These are phyloP conservation scores for Solioccasus polychromus DNA, from an alignment of 768 basidiomycete genomes.

Conservation along the genomic window DNA sequence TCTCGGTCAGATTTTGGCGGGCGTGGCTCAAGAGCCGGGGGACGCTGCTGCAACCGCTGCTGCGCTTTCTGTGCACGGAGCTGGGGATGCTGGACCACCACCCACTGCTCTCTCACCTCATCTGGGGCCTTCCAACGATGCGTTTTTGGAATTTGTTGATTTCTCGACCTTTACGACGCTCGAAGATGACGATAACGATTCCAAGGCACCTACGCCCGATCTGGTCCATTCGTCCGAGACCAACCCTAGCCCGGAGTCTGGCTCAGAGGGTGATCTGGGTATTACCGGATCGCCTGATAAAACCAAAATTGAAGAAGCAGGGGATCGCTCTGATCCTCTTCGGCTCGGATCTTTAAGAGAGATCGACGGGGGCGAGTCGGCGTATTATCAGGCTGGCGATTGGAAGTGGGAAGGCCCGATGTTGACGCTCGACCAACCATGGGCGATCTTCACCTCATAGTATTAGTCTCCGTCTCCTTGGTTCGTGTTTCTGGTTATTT, in stretches of 20 bases:
- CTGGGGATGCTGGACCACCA: constrained; percentile 30
- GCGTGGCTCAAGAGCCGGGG: constrained; percentile 42
- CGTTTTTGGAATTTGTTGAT: constrained; percentile 59
- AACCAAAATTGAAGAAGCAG: constrained; percentile 50
- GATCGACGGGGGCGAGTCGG: constrained; percentile 72
- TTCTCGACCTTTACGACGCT: constrained; percentile 56
- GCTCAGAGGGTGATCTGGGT: constrained; percentile 57
- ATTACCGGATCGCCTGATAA: constrained; percentile 46
- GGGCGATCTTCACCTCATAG: constrained; percentile 59
- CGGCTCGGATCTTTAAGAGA: constrained; percentile 63
- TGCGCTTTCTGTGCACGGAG: constrained; percentile 24
- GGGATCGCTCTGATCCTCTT: constrained; percentile 45
- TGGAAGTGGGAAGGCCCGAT: constrained; percentile 79
- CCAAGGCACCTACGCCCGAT: constrained; percentile 74
- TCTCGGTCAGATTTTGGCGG: constrained; percentile 62
- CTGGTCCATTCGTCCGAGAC: constrained; percentile 67
- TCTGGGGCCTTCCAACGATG: constrained; percentile 34
- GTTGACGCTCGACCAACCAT: constrained; percentile 62
- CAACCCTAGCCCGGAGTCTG: constrained; percentile 75
- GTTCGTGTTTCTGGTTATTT: constrained; percentile 37
- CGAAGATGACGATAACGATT: constrained; percentile 57
- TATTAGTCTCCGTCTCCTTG: constrained; percentile 18
- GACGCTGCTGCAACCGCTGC: constrained; percentile 31
- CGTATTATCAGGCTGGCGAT: constrained; percentile 52
- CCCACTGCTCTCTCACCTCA: constrained; percentile 34